Base-by-base conservation (phyloP, 192 early-diverging fungal species). In the Entomortierella chlamydospora region DNA sequence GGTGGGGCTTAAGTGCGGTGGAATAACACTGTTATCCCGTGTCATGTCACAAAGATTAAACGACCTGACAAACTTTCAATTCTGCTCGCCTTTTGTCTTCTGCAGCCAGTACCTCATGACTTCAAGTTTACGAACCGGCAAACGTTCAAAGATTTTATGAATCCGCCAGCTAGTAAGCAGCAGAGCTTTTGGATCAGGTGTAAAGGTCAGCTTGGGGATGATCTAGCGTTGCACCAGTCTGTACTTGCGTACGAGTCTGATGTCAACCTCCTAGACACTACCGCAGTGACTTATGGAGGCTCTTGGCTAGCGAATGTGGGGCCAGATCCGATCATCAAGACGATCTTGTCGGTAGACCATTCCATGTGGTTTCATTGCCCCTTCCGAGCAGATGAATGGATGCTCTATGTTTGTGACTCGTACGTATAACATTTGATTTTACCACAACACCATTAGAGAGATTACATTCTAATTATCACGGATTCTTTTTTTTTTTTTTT, bases 331-430 rank as follows among this genome's bases (percentile, higher is more conserved):
- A n/a, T n/a, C n/a, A n/a, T n/a, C n/a, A n/a, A n/a, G n/a, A n/a
- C n/a, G n/a, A n/a, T n/a, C n/a, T n/a, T n/a, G n/a, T n/a, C n/a
- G n/a, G n/a, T n/a, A n/a, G n/a, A n/a, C n/a, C n/a, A n/a, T n/a
- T n/a, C n/a, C n/a, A n/a, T n/a, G n/a, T n/a, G n/a, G n/a, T 98
- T 97, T 83, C 95, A 98, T 73, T 70, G 74, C 29, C 85, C 87
- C 1, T 94, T 94, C 81, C 80, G 92, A 23, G 92, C 94, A 10
- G 95, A 97, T 71, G 94, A 98, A 52, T 98, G 97, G 88, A 69
- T 85, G 61, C 74, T 79, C 51, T 79, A 70, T 55, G 74, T 79
- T 28, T 79, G 74, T 43, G 74, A 79, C 7, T 57, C 65, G 73
- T 77, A 68, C 58, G 66, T 68, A 23, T 17, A 63, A 34, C 30